phyloP scores from a whole-genome alignment of 371 early-diverging fungal species.

The Lichtheimia ornata region DNA sequence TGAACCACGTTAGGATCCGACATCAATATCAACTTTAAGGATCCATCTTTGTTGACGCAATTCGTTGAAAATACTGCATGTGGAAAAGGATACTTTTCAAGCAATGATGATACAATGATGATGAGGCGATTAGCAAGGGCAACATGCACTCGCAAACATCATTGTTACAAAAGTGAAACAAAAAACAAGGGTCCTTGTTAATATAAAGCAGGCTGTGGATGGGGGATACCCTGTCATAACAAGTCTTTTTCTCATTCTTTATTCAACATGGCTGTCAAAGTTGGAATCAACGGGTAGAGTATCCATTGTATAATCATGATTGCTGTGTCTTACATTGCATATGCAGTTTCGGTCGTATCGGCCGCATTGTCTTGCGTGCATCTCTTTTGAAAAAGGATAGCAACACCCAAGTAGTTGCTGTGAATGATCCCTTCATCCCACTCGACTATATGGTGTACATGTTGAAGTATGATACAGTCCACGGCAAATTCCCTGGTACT shows the following conservation, averaged over 20 bases:
- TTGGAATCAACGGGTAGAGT: slow-evolving; percentile 29
- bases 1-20: no score
- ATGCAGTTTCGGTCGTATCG: slow-evolving; percentile 94
- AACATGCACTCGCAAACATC: slow-evolving; percentile 1
- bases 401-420: slow-evolving; percentile 86
- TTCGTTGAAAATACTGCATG: no score
- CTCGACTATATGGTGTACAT: slow-evolving; percentile 97
- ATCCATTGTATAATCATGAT: background rate
- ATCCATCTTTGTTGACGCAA: no score
- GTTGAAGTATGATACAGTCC: slow-evolving; percentile 97
- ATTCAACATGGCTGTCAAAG: slow-evolving; percentile 15
- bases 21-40: no score
- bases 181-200: slow-evolving; percentile 1
- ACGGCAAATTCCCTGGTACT: slow-evolving; percentile 88
- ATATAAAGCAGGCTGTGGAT: slow-evolving; percentile 1
- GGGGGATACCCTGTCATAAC: background rate
- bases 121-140: no score
- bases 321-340: no score
- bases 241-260: background rate
- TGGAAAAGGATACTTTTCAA: no score
- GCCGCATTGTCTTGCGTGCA: slow-evolving; percentile 97
- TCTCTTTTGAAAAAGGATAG: slow-evolving; percentile 63
- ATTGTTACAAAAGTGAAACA: background rate
- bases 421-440: slow-evolving; percentile 99
- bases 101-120: no score